Conservation (phyloP, 352 stramenopile genomes). For the Aphanomyces cochlioides region DNA sequence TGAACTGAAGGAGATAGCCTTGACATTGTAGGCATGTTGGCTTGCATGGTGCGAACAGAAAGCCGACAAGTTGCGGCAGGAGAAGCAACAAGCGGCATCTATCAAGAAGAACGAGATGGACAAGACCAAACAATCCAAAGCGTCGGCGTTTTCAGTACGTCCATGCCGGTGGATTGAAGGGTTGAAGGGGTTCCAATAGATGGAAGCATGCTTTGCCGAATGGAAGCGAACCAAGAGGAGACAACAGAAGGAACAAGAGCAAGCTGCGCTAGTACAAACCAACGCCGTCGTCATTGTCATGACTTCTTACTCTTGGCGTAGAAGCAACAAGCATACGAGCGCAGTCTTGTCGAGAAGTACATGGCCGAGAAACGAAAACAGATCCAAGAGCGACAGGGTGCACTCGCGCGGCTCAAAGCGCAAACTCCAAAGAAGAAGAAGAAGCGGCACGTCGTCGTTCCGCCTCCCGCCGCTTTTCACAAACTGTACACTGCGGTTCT, state of each 20-base stretch:
- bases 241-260: neutral
- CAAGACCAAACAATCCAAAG: conserved; percentile 11
- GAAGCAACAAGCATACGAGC: conserved; percentile 8
- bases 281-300: no score
- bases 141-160: neutral
- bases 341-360: conserved; percentile 20
- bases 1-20: neutral
- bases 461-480: neutral
- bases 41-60: conserved; percentile 29
- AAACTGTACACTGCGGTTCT: conserved; percentile 8
- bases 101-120: neutral
- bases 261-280: neutral
- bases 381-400: conserved; percentile 12
- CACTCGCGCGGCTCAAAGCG: neutral
- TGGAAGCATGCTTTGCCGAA: conserved; percentile 15
- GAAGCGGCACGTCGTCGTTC: neutral
- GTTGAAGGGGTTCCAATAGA: neutral
- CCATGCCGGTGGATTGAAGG: no score
- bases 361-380: neutral
- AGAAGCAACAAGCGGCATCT: neutral
- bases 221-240: conserved; percentile 24
- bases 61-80: conserved; percentile 1
- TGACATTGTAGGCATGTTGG: conserved; percentile 24
- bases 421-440: conserved; percentile 7
- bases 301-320: neutral